Evolutionary conservation across 2,329 filamentous ascomycete genomes (phyloP).

Genomic region (Neurospora crassa): DNA sequence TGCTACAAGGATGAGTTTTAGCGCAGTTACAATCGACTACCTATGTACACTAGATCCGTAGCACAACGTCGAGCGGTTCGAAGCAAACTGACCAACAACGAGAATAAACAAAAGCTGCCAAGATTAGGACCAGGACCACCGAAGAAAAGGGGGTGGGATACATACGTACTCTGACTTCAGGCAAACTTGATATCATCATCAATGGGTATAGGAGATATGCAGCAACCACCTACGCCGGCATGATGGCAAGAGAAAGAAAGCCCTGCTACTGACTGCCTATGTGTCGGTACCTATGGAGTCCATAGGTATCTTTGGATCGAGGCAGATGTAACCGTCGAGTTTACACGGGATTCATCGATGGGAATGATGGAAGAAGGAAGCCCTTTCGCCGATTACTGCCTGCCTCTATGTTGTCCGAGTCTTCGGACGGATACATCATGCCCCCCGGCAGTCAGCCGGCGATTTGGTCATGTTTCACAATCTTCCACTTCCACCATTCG

Average conservation of each 20-base stretch:
- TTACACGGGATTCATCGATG: neutral
- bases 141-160: no score
- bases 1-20: neutral
- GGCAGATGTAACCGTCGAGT: neutral
- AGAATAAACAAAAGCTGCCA: neutral
- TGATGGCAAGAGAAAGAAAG: neutral
- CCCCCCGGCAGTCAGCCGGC: neutral
- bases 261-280: neutral
- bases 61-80: neutral
- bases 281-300: neutral
- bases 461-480: neutral
- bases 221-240: neutral
- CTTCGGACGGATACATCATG: neutral
- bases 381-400: neutral
- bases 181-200: neutral
- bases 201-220: neutral
- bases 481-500: neutral
- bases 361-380: neutral
- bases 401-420: neutral
- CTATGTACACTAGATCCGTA: neutral
- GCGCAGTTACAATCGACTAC: no score
- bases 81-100: neutral
- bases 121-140: neutral
- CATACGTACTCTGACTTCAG: neutral
- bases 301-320: neutral